Evolutionary conservation across 345 rosid species (phyloP), one percentile per base, ranked within the genome.

Genomic region (Bruguiera sexangula): DNA sequence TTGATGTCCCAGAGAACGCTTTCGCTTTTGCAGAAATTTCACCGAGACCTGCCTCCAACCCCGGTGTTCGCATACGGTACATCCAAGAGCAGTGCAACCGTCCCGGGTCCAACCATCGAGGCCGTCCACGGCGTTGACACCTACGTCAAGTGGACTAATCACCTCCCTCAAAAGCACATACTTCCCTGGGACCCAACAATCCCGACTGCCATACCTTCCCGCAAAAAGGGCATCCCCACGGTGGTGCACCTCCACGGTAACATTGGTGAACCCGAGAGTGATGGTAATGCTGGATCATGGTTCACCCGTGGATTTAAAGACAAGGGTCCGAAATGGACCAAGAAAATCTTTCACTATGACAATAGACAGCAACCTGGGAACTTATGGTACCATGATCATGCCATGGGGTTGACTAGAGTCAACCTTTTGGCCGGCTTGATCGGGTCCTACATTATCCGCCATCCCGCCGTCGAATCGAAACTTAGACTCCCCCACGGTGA

Each of bases 191-290:
- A 92, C 77, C 86, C 86, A 0, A 94, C 97, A 0, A 86, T 92
- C 69, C 96, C 89, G 0, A 89, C 93, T 0, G 97, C 98, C 5
- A 62, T 67, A 0, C 75, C 97, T 0, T 8, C 69, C 51, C 50
- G 36, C 62, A 73, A 68, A 65, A 81, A 73, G 60, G 97, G 99
- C 19, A 57, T 94, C 7, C 96, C 99, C 29, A 88, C 99, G 5
- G 99, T 94, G 26, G 99, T 94, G 65, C 99, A 94, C 77, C 89
- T 94, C 78, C 99, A 94, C 52, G 99, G 99, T 3, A 88, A 81
- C 3, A 84, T 92, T 60, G 78, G 84, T 67, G 96, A 88, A 66
- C 91, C 99, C 6, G 51, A 74, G 11, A 94, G 93, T 32, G 99
- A 94, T 31, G 99, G 99, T 0, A 82, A 91, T 70, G 66, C 92